Evolutionary conservation across 306 rosid species (phyloP), one percentile per base, ranked within the genome.

Genomic region (Inga leiocalycina): DNA sequence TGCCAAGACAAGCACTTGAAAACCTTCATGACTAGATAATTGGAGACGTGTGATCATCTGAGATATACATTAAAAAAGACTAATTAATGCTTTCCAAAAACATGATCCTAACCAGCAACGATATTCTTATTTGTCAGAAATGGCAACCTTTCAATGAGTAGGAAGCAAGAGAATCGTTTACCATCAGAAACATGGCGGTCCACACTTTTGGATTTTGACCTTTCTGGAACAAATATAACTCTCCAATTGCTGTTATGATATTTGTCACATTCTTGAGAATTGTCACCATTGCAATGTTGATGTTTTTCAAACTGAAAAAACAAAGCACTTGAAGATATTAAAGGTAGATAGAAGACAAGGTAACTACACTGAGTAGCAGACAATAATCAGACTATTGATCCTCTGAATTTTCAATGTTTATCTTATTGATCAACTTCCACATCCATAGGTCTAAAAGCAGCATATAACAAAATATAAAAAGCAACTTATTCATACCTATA

Each of bases 251-350:
- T 32, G 99, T 92, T 74, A 93, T 27, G 80, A 92, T 91, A 84
- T 93, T 95, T 32, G 99, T 93, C 88, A 92, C 79, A 84, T 93
- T 93, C 92, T 95, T 95, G 90, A 95, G 91, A 88, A 93, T 86
- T 70, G 98, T 95, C 91, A 95, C 98, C 98, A 93, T 95, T 81
- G 99, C 99, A 62, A 95, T 89, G 81, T 93, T 95, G 81, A 92
- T 90, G 80, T 84, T 82, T 84, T 92, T 95, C 93, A 93, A 85
- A 93, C 97, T 93, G 98, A 79, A 84, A 88, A 67, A 48, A 80
- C 80, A 71, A 64, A 35, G 49, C 51, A 80, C 57, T 80, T 59
- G 44, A 70, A 72, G 62, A 67, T 45, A 83, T 81, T 75, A 77
- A 66, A 65, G 6, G 64, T 66, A 49, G 61, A 43, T 78, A 27